Evolutionary conservation across 495 filamentous ascomycete species (phyloP).

Genomic region (Saxophila tyrrhenica): DNA sequence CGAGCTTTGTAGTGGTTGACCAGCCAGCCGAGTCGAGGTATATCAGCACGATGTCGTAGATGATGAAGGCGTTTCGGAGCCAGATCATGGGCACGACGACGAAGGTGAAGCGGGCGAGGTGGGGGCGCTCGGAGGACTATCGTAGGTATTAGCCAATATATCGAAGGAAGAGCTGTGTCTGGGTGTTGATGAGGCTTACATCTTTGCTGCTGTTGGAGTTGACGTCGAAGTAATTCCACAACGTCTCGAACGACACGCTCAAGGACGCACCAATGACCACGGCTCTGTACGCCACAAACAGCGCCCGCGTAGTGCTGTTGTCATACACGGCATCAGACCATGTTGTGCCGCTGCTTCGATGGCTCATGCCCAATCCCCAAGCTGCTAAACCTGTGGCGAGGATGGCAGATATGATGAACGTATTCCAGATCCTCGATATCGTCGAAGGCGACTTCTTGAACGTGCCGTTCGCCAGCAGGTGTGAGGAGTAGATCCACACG

Average conservation of each 20-base stretch:
- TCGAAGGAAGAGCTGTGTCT: too few relatives aligned
- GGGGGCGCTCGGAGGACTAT: not conserved
- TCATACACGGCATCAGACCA: not conserved
- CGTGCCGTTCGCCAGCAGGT: conserved; percentile 1
- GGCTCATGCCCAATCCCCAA: not conserved
- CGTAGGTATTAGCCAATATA: not conserved
- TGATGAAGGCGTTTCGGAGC: conserved; percentile 1
- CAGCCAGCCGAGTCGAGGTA: not conserved
- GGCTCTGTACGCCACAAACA: not conserved
- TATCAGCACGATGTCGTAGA: conserved; percentile 2
- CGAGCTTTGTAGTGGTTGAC: not conserved
- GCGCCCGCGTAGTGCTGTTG: not conserved
- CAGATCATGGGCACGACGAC: not conserved
- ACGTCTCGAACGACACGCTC: not conserved
- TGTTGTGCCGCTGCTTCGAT: not conserved
- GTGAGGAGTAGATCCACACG: not conserved
- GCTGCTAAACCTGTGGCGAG: not conserved
- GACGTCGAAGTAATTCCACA: not conserved
- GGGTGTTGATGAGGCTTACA: too few relatives aligned
- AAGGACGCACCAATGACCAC: not conserved
- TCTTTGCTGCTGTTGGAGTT: not conserved
- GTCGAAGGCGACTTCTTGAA: not conserved
- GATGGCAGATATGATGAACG: not conserved
- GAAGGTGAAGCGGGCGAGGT: not conserved
- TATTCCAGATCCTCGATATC: not conserved